Evolutionary conservation across 192 early-diverging fungal genomes (phyloP).

Genomic region (Coemansia aciculifera): DNA sequence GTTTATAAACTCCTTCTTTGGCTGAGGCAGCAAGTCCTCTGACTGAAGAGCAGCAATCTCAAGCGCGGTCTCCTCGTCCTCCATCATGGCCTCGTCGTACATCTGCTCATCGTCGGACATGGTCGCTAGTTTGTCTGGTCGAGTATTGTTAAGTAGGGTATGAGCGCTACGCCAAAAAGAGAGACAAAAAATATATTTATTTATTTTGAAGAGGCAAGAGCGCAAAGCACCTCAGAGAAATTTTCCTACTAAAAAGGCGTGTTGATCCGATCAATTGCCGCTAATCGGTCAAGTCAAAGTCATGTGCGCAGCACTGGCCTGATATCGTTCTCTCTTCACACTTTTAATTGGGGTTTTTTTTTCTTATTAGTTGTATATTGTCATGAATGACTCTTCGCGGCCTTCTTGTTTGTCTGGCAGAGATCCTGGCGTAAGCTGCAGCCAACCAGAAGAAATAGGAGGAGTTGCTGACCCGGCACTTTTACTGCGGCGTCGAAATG

Average conservation of each 20-base stretch:
- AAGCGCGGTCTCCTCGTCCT: conserved; percentile 54
- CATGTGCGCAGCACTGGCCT: background rate
- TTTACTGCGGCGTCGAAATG: conserved; percentile 24
- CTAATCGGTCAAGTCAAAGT: background rate
- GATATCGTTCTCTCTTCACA: background rate
- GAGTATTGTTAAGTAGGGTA: background rate
- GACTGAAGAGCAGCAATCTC: conserved; percentile 52
- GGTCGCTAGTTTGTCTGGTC: background rate
- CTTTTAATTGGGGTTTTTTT: background rate
- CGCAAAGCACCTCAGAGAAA: background rate
- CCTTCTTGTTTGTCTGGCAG: background rate
- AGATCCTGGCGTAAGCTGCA: background rate
- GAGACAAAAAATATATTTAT: too few relatives aligned
- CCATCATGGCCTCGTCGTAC: conserved; percentile 30
- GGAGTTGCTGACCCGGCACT: background rate
- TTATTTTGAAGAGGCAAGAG: too few relatives aligned
- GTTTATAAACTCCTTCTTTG: conserved; percentile 43
- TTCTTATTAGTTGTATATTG: background rate
- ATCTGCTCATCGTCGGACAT: conserved; percentile 35
- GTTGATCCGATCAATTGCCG: background rate
- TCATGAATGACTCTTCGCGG: background rate
- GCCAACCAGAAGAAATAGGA: background rate
- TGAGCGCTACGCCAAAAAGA: background rate
- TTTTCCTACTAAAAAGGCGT: background rate
- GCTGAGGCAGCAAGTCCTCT: conserved; percentile 15